Evolutionary conservation across 176 grass and related monocot genomes (phyloP).

Genomic region (sorghum (Sorghum bicolor)): DNA sequence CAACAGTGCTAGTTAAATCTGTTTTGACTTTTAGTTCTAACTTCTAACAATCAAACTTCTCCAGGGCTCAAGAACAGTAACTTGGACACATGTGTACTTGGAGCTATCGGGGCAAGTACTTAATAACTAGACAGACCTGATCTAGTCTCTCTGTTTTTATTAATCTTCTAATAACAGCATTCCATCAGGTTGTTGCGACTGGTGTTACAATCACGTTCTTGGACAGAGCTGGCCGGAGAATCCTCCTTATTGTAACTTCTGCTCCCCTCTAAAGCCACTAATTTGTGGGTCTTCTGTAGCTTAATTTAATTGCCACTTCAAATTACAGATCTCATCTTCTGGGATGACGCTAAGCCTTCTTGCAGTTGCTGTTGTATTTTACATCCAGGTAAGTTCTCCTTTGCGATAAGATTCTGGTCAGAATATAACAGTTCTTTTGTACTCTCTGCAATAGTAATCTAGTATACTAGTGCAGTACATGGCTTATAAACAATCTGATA

Average conservation of each 20-base stretch:
- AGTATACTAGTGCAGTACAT: neutral
- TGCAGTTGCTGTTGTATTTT: constrained; percentile 76
- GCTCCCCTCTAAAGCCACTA: neutral
- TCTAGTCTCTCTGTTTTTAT: neutral
- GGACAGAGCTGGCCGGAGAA: constrained; percentile 85
- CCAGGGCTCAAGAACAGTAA: constrained; percentile 84
- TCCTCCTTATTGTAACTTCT: constrained; percentile 76
- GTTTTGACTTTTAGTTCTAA: neutral
- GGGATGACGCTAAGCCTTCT: constrained; percentile 90
- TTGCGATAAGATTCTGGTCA: neutral
- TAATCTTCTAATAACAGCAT: constrained; percentile 25
- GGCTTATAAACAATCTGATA: neutral
- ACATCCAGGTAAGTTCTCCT: constrained; percentile 54
- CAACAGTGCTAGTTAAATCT: neutral
- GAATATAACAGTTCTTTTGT: neutral
- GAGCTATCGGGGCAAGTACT: constrained; percentile 73
- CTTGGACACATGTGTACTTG: constrained; percentile 85
- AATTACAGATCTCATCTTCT: constrained; percentile 57
- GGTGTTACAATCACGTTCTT: constrained; percentile 82
- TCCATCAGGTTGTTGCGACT: constrained; percentile 71
- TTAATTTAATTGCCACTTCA: constrained; percentile 29
- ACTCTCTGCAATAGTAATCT: neutral
- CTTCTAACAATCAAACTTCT: constrained; percentile 26
- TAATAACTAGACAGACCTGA: neutral
- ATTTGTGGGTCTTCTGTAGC: neutral